Evolutionary conservation across 352 stramenopile genomes (phyloP).

Genomic region (Blastocystis sp.): DNA sequence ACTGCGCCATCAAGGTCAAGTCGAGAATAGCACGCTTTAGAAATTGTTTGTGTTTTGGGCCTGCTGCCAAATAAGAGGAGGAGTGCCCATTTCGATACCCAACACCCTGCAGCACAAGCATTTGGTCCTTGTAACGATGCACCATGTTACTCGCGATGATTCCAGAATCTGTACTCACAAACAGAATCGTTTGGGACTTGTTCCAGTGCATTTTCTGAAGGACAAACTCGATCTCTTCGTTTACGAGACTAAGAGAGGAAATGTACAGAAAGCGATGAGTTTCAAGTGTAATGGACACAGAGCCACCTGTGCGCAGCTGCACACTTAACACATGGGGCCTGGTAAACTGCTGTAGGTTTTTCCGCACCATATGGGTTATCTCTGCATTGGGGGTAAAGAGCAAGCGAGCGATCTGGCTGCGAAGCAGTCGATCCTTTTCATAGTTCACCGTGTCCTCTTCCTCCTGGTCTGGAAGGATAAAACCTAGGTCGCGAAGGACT

Average conservation of each 20-base stretch:
- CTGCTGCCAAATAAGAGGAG: not conserved
- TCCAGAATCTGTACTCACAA: slow-evolving; percentile 5
- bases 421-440: not conserved
- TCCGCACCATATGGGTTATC: not conserved
- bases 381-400: slow-evolving; percentile 26
- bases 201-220: not conserved
- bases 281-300: not conserved
- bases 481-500: not conserved
- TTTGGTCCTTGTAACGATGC: not conserved
- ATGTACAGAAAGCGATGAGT: not conserved
- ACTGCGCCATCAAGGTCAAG: not conserved
- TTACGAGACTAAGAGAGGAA: not conserved
- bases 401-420: slow-evolving; percentile 19
- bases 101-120: not conserved
- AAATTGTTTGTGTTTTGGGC: not conserved
- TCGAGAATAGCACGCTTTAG: slow-evolving; percentile 35
- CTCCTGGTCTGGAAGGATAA: not conserved
- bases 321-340: not conserved
- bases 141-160: not conserved
- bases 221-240: not conserved
- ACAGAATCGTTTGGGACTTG: not conserved
- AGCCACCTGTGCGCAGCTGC: slow-evolving; percentile 11
- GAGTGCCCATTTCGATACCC: not conserved
- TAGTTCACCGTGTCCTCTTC: not conserved
- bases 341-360: not conserved